Conservation (phyloP, 2,329 filamentous ascomycete genomes). For the Fusarium beomiforme region DNA sequence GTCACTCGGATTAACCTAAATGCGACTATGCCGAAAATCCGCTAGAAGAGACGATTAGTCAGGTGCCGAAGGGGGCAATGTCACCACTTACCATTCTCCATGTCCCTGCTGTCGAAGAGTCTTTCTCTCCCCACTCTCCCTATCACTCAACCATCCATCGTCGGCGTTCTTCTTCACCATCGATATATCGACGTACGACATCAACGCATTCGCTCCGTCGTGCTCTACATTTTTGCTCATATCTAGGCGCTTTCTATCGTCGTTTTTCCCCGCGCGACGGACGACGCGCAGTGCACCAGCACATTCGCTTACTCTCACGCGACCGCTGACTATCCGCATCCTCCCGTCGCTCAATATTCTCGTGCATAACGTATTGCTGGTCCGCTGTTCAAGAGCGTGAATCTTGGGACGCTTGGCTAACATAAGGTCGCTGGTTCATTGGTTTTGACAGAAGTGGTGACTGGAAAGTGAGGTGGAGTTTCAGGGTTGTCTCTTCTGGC, state of each 20-base stretch:
- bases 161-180: slow-evolving; percentile 25
- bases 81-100: slow-evolving; percentile 14
- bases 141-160: slow-evolving; percentile 28
- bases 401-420: slow-evolving; percentile 43
- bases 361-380: slow-evolving; percentile 27
- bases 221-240: not conserved
- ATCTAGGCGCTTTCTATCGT: not conserved
- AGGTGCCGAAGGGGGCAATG: slow-evolving; percentile 2
- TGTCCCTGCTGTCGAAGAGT: slow-evolving; percentile 26
- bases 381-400: slow-evolving; percentile 39
- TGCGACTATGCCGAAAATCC: not conserved
- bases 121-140: slow-evolving; percentile 35
- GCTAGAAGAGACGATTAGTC: slow-evolving; percentile 25
- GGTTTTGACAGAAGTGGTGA: slow-evolving; percentile 46
- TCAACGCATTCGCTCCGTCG: slow-evolving; percentile 11
- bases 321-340: slow-evolving; percentile 7
- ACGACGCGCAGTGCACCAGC: slow-evolving; percentile 7
- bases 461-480: slow-evolving; percentile 51
- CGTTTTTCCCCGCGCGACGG: not conserved
- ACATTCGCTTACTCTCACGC: slow-evolving; percentile 17
- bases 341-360: slow-evolving; percentile 8
- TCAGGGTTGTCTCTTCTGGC: slow-evolving; percentile 50
- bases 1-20: slow-evolving; percentile 23
- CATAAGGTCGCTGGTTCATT: slow-evolving; percentile 45
- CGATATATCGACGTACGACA: slow-evolving; percentile 25